phyloP scores from a whole-genome alignment of 2,329 filamentous ascomycete genomes.

The Aciculosporium take region DNA sequence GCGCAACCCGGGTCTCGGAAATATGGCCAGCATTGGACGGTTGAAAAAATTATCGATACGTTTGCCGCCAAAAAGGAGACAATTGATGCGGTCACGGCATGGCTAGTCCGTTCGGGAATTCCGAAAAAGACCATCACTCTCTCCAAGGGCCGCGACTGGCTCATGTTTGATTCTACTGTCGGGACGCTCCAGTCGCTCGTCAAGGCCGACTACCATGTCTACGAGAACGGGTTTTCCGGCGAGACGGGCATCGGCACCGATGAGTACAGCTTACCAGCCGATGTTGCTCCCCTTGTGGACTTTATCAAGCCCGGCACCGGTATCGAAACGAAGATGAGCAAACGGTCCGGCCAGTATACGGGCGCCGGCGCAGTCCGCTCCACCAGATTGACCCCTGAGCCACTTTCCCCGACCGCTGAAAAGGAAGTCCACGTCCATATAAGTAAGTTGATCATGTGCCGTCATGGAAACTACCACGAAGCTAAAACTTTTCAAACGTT shows the following conservation, averaged over 20 bases:
- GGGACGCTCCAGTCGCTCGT: conserved; percentile 38
- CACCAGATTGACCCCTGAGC: not conserved
- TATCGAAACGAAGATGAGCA: too few species aligned
- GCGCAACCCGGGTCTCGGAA: conserved; percentile 28
- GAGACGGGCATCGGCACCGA: conserved; percentile 26
- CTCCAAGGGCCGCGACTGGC: conserved; percentile 37
- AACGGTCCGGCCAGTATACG: too few species aligned
- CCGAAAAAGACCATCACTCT: conserved; percentile 30
- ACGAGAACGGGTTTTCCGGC: conserved; percentile 23
- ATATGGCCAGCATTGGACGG: conserved; percentile 34
- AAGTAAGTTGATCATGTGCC: not conserved
- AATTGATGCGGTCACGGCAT: conserved; percentile 34
- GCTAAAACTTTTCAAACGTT: not conserved
- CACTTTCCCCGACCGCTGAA: too few species aligned
- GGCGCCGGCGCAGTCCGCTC: not conserved
- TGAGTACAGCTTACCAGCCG: conserved; percentile 24
- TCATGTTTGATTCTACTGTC: conserved; percentile 39
- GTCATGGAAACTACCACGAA: too few species aligned
- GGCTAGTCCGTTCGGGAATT: conserved; percentile 41
- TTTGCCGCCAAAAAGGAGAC: conserved; percentile 30
- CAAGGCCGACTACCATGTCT: conserved; percentile 37
- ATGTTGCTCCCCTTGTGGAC: conserved; percentile 24
- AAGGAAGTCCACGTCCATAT: too few species aligned
- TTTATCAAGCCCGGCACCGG: conserved; percentile 26
- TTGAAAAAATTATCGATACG: conserved; percentile 26